phyloP scores from a whole-genome alignment of 2,329 filamentous ascomycete species.

The Fusarium marasasianum region DNA sequence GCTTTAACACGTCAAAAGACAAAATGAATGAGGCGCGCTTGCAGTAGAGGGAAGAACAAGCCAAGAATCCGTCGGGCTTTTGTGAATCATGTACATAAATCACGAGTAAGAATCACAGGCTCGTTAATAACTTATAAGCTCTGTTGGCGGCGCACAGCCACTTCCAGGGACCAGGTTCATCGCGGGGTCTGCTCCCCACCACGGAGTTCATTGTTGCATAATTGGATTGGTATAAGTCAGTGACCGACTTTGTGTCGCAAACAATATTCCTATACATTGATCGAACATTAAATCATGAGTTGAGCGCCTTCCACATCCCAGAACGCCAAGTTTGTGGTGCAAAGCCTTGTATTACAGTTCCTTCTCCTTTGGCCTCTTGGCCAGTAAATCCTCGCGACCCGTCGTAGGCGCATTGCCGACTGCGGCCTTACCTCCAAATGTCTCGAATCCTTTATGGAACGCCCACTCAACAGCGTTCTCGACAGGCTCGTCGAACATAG shows the following conservation, averaged over 20 bases:
- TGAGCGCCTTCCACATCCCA: constrained; percentile 31
- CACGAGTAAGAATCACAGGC: neutral
- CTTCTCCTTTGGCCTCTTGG: constrained; percentile 56
- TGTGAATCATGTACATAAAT: neutral
- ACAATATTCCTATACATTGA: neutral
- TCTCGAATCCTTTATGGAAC: constrained; percentile 84
- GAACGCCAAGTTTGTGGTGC: constrained; percentile 25
- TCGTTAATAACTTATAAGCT: neutral
- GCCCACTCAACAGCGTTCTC: constrained; percentile 90
- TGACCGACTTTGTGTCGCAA: neutral
- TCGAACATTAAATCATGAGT: constrained; percentile 27
- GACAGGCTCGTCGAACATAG: constrained; percentile 89
- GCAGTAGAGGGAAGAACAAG: neutral
- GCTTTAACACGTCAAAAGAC: neutral
- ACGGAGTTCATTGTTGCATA: neutral
- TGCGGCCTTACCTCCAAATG: constrained; percentile 70
- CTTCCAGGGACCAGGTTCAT: constrained; percentile 15
- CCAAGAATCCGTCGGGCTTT: neutral
- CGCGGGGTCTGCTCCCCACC: constrained; percentile 30
- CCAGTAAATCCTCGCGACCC: constrained; percentile 57
- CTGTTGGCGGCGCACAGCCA: constrained; percentile 24
- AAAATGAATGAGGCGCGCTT: neutral
- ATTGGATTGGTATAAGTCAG: neutral
- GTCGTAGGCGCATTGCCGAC: constrained; percentile 65
- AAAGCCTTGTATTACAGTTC: constrained; percentile 48